These are phyloP conservation scores for Hyparrhenia diplandra DNA, from an alignment of 176 grass and related monocot species.

Conservation along the genomic window DNA sequence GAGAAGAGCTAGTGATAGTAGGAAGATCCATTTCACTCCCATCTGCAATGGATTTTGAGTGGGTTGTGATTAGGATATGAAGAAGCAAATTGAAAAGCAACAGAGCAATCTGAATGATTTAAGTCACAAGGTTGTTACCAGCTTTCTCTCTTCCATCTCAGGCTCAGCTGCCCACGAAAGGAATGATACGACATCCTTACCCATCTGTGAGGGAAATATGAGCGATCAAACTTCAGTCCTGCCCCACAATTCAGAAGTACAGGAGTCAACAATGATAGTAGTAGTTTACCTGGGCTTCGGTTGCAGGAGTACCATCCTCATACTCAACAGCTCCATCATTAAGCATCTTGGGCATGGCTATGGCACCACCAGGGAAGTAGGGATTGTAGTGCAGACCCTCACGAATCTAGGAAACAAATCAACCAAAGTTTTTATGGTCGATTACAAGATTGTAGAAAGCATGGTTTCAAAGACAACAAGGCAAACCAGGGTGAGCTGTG, in stretches of 20 bases:
- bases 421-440: neutral
- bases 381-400: conserved; percentile 97
- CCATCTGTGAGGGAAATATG: conserved; percentile 64
- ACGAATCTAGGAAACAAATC: conserved; percentile 65
- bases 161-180: conserved; percentile 97
- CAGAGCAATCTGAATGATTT: neutral
- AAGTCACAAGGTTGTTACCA: conserved; percentile 46
- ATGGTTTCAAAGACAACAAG: neutral
- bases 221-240: neutral
- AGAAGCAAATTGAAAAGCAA: neutral
- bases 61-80: neutral
- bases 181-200: conserved; percentile 93
- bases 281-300: conserved; percentile 78
- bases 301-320: conserved; percentile 90
- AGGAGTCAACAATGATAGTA: neutral
- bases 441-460: neutral
- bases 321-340: conserved; percentile 92
- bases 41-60: conserved; percentile 37
- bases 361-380: conserved; percentile 97
- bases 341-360: conserved; percentile 99
- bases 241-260: neutral
- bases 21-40: conserved; percentile 98
- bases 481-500: neutral
- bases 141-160: conserved; percentile 99
- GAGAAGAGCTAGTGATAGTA: conserved; percentile 90